Conservation (phyloP, 2,329 filamentous ascomycete genomes). For the Kalmusia sp. region DNA sequence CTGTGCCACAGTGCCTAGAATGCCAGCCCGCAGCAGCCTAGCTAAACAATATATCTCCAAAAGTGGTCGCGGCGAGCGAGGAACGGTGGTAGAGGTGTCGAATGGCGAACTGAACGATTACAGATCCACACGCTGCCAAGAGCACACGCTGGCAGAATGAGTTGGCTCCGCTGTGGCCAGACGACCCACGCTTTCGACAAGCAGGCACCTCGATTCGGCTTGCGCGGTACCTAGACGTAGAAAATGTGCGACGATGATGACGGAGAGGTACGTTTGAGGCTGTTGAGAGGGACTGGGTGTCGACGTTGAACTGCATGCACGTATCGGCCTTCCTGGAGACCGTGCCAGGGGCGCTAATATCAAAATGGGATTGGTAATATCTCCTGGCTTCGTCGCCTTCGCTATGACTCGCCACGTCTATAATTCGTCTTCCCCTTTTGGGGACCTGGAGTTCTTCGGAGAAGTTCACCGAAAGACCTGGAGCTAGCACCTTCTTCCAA, state of each 20-base stretch:
- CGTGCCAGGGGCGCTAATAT: constrained; percentile 43
- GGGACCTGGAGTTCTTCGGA: background rate
- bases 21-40: constrained; percentile 18
- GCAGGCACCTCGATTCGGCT: constrained; percentile 10
- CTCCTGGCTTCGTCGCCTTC: constrained; percentile 25
- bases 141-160: constrained; percentile 42
- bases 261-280: constrained; percentile 17
- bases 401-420: constrained; percentile 10
- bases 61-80: constrained; percentile 18
- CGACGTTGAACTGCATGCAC: constrained; percentile 38
- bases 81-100: constrained; percentile 24
- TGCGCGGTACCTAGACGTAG: constrained; percentile 6
- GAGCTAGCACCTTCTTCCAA: background rate
- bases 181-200: constrained; percentile 25
- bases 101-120: constrained; percentile 39
- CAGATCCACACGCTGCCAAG: constrained; percentile 44
- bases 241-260: constrained; percentile 18
- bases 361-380: constrained; percentile 42
- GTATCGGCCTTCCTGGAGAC: constrained; percentile 25
- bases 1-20: constrained; percentile 15
- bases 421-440: constrained; percentile 5
- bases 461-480: background rate
- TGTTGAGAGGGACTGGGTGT: constrained; percentile 27
- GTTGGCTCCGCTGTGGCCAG: constrained; percentile 40
- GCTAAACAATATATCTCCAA: constrained; percentile 11